These are phyloP conservation scores for Coprinopsis sp. DNA, from an alignment of 768 basidiomycete genomes.

Conservation along the genomic window DNA sequence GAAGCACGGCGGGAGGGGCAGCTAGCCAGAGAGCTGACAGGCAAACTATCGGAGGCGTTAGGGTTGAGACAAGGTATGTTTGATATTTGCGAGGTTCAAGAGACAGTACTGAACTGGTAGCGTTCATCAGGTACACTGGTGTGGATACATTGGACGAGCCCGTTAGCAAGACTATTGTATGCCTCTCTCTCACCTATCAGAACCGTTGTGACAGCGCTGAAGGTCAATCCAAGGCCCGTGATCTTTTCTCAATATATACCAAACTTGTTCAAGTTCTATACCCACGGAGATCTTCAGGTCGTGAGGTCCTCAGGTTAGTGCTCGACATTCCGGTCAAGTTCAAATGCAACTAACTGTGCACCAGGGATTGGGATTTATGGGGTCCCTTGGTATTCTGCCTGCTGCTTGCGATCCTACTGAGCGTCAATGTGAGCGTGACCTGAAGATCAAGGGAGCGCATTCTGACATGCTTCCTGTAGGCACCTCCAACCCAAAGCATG, in stretches of 20 bases:
- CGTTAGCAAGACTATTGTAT: constrained; percentile 80
- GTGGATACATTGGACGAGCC: constrained; percentile 91
- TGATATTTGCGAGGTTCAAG: neutral
- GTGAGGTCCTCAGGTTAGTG: constrained; percentile 77
- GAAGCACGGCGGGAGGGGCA: constrained; percentile 41
- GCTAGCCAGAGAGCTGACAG: constrained; percentile 39
- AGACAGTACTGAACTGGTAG: neutral
- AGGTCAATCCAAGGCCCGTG: constrained; percentile 59
- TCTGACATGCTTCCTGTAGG: too few species aligned
- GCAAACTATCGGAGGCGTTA: constrained; percentile 77
- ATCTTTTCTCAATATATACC: constrained; percentile 84
- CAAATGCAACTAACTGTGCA: neutral
- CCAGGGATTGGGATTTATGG: constrained; percentile 97
- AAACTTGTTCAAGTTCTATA: constrained; percentile 94
- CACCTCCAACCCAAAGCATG: constrained; percentile 76
- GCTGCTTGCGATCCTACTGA: constrained; percentile 76
- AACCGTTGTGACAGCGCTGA: neutral
- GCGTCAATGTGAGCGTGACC: constrained; percentile 60
- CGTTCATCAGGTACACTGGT: constrained; percentile 59
- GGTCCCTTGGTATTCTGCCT: constrained; percentile 86
- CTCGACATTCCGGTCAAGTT: neutral
- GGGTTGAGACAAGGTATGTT: constrained; percentile 80
- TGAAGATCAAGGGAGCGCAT: too few species aligned
- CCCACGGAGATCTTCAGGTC: constrained; percentile 66
- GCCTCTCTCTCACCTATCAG: constrained; percentile 19